phyloP scores from a whole-genome alignment of 306 rosid species.

The Rosa chinensis region DNA sequence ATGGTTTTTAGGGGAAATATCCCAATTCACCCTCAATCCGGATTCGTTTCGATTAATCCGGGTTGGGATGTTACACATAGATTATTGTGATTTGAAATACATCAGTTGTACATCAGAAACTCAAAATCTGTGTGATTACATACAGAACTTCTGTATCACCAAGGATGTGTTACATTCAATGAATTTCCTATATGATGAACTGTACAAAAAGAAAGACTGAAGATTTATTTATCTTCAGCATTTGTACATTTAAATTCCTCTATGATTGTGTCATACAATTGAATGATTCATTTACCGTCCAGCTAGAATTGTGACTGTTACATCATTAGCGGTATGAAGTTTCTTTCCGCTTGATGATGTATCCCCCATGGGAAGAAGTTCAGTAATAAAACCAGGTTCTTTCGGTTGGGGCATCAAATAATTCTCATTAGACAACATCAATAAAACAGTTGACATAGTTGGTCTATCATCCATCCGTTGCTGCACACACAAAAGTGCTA shows the following conservation, averaged over 20 bases:
- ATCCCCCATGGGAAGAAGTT: neutral
- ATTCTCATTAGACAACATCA: slow-evolving; percentile 30
- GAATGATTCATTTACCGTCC: slow-evolving; percentile 8
- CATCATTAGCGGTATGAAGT: slow-evolving; percentile 1
- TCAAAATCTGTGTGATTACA: neutral
- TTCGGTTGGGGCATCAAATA: slow-evolving; percentile 19
- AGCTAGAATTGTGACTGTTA: slow-evolving; percentile 20
- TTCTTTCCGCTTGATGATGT: neutral
- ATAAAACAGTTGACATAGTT: slow-evolving; percentile 30
- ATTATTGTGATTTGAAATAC: neutral
- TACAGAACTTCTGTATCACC: neutral
- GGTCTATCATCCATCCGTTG: slow-evolving; percentile 35
- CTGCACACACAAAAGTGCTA: slow-evolving; percentile 63
- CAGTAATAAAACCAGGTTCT: slow-evolving; percentile 15
- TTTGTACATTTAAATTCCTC: neutral
- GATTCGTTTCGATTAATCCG: no score
- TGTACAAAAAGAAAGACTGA: neutral
- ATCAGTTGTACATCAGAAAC: neutral
- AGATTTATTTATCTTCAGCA: neutral
- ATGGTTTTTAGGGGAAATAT: no score
- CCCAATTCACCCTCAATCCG: no score
- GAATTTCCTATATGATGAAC: neutral
- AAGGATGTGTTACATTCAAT: neutral
- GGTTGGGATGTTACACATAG: no score
- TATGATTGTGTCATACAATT: neutral